phyloP scores from a whole-genome alignment of 305 asterid species.

The Fraxinus velutina region DNA sequence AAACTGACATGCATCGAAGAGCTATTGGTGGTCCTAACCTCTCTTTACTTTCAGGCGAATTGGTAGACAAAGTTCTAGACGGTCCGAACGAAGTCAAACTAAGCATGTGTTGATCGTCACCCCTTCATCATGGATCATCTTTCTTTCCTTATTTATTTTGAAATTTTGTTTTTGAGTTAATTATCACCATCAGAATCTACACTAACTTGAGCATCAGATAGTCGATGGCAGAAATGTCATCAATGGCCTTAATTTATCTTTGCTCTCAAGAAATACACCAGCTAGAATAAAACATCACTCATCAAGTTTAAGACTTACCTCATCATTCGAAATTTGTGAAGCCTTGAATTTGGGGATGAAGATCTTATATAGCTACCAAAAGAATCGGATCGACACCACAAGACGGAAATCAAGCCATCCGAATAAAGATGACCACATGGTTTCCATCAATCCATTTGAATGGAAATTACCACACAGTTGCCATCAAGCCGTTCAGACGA shows the following conservation, averaged over 20 bases:
- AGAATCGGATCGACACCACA: not conserved
- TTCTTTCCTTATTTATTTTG: not conserved
- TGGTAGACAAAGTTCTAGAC: not conserved
- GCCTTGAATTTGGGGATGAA: not conserved
- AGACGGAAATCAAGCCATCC: not conserved
- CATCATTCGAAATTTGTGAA: not conserved
- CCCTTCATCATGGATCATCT: not conserved
- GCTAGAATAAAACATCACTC: not conserved
- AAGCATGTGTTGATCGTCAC: not conserved
- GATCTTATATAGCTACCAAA: not conserved
- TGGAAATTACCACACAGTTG: not conserved
- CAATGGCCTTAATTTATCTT: not conserved
- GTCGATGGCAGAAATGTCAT: not conserved
- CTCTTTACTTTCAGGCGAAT: not conserved
- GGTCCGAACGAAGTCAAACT: not conserved
- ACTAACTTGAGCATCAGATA: not conserved
- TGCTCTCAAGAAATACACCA: not conserved
- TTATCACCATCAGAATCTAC: not conserved
- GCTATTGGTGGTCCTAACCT: not conserved
- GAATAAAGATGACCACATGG: not conserved
- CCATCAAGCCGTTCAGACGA: not conserved
- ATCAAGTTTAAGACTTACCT: not conserved
- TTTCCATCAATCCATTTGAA: not conserved
- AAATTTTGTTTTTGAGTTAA: no score
- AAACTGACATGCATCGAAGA: not conserved